Conservation (phyloP, 306 rosid genomes). For the Fragaria nilgerrensis region DNA sequence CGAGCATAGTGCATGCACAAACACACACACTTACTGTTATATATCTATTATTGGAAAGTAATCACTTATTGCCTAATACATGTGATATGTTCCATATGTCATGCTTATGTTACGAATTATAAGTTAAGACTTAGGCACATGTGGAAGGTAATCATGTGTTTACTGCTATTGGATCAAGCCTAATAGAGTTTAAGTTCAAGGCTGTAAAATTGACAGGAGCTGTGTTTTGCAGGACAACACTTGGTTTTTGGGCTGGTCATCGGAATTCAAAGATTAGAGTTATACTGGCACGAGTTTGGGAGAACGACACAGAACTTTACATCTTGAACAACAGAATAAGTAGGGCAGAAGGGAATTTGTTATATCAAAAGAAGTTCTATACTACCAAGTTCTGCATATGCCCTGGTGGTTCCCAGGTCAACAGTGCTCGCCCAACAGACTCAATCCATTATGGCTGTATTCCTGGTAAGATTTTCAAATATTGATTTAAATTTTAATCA, state of each 20-base stretch:
- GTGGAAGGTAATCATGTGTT: neutral
- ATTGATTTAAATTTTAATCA: neutral
- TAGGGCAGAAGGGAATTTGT: conserved; percentile 77
- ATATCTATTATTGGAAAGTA: neutral
- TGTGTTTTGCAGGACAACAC: conserved; percentile 66
- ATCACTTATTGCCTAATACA: neutral
- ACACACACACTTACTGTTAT: neutral
- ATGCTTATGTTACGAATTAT: neutral
- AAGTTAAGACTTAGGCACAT: too few relatives aligned
- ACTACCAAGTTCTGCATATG: conserved; percentile 85
- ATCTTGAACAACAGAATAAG: conserved; percentile 84
- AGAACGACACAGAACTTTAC: conserved; percentile 93
- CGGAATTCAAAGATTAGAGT: conserved; percentile 96
- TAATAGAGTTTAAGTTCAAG: neutral
- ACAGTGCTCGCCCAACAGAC: conserved; percentile 93
- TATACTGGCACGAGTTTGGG: conserved; percentile 91
- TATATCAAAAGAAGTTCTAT: conserved; percentile 88
- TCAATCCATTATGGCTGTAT: conserved; percentile 97
- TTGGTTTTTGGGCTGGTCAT: conserved; percentile 98
- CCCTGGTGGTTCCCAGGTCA: conserved; percentile 99
- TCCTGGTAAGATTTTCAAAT: conserved; percentile 59
- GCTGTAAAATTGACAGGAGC: conserved; percentile 4
- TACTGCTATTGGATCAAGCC: neutral
- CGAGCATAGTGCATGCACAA: neutral
- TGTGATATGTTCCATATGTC: neutral